Evolutionary conservation across 129 eudicot species (phyloP), one percentile per base, ranked within the genome.

Genomic region (Daucus carota): DNA sequence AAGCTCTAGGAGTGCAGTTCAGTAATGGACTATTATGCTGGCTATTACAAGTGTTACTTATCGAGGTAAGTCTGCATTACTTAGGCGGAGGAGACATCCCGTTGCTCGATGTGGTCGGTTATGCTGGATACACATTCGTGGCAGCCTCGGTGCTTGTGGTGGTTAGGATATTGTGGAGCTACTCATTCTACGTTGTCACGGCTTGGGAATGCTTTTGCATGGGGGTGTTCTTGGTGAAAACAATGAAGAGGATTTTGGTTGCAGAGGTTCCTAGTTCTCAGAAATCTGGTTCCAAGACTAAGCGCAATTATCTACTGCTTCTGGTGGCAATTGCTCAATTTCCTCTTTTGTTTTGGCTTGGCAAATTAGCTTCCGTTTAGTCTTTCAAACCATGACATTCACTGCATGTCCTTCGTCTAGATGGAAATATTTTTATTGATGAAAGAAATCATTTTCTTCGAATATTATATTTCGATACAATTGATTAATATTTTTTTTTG

Each of bases 171-270:
- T 8, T 54, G 44, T 41, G 70, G 33, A 70, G 81, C 41, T 65
- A 47, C 18, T 16, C 76, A 10, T 82, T 82, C 16, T 77, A 34
- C 66, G 81, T 34, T 14, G 72, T 67, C 29, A 77, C 73, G 1
- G 42, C 52, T 13, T 83, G 84, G 79, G 78, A 65, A 44, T 57
- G 87, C 38, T 63, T 83, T 29, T 83, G 84, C 76, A 73, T 80
- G 87, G 87, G 87, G 17, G 41, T 83, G 2, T 80, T 83, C 43
- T 71, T 83, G 79, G 84, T 83, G 46, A 83, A 83, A 79, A 79
- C 81, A 11, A 72, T 76, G 78, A 83, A 79, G 78, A 83, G 81
- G 52, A 52, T 83, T 75, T 77, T 76, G n/a, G 54, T 79, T 48
- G 70, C 76, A 28, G 83, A 76, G 74, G 86, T 79, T 11, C 62